Base-by-base conservation (phyloP, 2,329 filamentous ascomycete genomes). In the Zasmidium citrigriseum region DNA sequence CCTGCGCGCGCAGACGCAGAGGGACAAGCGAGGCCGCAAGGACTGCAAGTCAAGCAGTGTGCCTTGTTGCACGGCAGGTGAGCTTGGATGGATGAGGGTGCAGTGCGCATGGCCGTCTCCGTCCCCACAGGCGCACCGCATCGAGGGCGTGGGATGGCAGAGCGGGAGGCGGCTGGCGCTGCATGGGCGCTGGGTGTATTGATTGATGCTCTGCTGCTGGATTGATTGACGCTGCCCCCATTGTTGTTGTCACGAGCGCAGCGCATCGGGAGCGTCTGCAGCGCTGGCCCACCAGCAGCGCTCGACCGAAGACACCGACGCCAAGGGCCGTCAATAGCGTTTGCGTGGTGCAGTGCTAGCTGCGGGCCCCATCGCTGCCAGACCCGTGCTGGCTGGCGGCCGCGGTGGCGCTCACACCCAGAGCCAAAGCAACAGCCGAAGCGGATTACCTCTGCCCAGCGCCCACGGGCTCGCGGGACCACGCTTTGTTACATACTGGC, bases 291-390 rank as follows among this genome's bases (percentile, higher is more conserved):
- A 34, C n/a, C n/a, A n/a, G n/a, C n/a, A n/a, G n/a, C n/a, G n/a
- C n/a, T n/a, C n/a, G n/a, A n/a, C 34, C 34, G 34, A 41, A 41
- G 34, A 41, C 34, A 41, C 48, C 24, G 48, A 51, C 29, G 48
- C 48, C 24, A 18, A 27, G 46, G 22, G 46, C 46, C 46, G 23
- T 49, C 46, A 49, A 51, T 51, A 51, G 48, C 34, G n/a, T 51
- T 51, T 51, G 20, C 23, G 38, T 21, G 48, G 48, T 51, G 48
- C 25, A 27, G 22, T 23, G 23, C 47, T 51, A 38, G 34, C 34
- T 41, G 34, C 34, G 14, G 34, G 34, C 14, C 34, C 34, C 34
- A 41, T 41, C 34, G 7, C 34, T 41, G 12, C 38, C 44, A 54
- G 38, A 27, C 29, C 38, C 49, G 21, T 34, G 23, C 49, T 22